These are phyloP conservation scores for Candida saitoana DNA, from an alignment of 805 yeast genomes.

Conservation along the genomic window DNA sequence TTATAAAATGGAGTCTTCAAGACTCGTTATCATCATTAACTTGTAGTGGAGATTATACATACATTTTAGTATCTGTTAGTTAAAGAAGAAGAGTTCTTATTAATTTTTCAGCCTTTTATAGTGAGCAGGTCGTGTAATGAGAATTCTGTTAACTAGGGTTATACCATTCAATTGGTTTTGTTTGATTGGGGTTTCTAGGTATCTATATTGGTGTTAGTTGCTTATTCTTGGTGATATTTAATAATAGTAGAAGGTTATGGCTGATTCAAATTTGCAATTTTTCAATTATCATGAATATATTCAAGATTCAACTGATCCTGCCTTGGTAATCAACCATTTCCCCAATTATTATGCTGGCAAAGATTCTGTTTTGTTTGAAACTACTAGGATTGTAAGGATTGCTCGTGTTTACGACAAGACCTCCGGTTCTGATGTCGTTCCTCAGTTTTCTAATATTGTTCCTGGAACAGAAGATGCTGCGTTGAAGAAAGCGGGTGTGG, in stretches of 20 bases:
- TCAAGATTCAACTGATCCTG: slow-evolving; percentile 18
- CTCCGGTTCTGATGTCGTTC: slow-evolving; percentile 36
- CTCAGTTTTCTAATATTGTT: slow-evolving; percentile 49
- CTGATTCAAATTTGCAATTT: slow-evolving; percentile 28
- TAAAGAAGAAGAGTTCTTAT: no score
- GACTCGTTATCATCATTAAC: slow-evolving; percentile 38
- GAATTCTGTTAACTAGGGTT: neutral
- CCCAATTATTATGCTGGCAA: slow-evolving; percentile 50
- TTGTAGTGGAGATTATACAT: neutral
- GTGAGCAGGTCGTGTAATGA: neutral
- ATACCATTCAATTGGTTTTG: no score
- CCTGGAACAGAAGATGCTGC: slow-evolving; percentile 72
- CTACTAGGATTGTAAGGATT: slow-evolving; percentile 59
- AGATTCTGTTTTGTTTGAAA: slow-evolving; percentile 21
- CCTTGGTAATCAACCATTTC: slow-evolving; percentile 59
- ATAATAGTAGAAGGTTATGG: no score
- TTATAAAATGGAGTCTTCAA: slow-evolving; percentile 33
- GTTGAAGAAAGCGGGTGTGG: slow-evolving; percentile 5
- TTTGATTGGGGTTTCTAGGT: no score
- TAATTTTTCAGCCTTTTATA: neutral
- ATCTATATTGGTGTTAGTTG: no score
- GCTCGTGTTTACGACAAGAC: slow-evolving; percentile 47
- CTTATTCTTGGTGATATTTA: no score
- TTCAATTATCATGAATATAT: slow-evolving; percentile 69
- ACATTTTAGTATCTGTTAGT: no score